phyloP scores from a whole-genome alignment of 1,139 yeast genomes.

The Kodamaea sp. region DNA sequence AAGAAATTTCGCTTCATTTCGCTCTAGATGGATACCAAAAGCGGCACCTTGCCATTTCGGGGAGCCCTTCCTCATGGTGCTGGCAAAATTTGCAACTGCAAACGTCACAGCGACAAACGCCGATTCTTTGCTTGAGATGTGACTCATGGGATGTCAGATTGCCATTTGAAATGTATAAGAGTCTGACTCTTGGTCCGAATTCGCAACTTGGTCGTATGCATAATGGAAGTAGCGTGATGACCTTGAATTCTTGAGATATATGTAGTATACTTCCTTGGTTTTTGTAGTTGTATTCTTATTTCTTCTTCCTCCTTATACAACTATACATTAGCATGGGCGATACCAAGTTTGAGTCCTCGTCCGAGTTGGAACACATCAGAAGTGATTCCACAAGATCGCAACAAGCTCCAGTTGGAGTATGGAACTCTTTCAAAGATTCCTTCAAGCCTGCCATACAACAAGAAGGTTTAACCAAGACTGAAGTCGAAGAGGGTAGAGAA shows the following conservation, averaged over 20 bases:
- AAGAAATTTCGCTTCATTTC: no score
- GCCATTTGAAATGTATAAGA: constrained; percentile 10
- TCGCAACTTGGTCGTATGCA: not conserved
- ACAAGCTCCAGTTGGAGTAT: constrained; percentile 14
- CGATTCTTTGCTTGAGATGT: constrained; percentile 2
- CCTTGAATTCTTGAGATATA: constrained; percentile 2
- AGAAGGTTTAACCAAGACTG: constrained; percentile 20
- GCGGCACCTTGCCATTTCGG: constrained; percentile 8
- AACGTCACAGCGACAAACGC: constrained; percentile 3
- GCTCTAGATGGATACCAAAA: no score
- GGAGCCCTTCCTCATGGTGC: constrained; percentile 4
- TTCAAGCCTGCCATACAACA: constrained; percentile 34
- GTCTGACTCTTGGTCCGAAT: constrained; percentile 3
- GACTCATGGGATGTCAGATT: constrained; percentile 7
- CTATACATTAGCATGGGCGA: no score
- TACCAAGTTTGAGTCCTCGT: constrained; percentile 11
- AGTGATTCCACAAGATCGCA: constrained; percentile 12
- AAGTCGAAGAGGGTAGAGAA: constrained; percentile 18
- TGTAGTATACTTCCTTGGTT: constrained; percentile 6
- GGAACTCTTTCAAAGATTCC: constrained; percentile 34
- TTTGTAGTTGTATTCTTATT: not conserved
- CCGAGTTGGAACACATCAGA: constrained; percentile 14
- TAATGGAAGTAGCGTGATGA: constrained; percentile 6
- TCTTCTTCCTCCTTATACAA: not conserved
- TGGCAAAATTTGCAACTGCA: constrained; percentile 6